phyloP scores from a whole-genome alignment of 495 filamentous ascomycete species.

The Pseudotulostoma volvatum region DNA sequence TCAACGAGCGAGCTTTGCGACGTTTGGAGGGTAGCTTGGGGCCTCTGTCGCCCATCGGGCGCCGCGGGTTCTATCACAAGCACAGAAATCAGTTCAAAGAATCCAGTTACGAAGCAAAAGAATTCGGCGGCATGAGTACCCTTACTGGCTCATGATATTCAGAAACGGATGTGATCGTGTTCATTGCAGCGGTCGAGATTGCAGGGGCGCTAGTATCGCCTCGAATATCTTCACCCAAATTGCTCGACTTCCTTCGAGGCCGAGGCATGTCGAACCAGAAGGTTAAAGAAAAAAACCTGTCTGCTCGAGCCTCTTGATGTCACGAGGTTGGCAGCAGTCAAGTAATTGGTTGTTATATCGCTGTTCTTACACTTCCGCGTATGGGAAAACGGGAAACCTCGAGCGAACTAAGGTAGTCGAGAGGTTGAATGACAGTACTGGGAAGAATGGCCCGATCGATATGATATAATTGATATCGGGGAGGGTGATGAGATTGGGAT shows the following conservation, averaged over 20 bases:
- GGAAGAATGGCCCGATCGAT: too few relatives aligned
- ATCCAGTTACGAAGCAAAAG: neutral
- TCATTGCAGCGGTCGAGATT: constrained; percentile 38
- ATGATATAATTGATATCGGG: too few relatives aligned
- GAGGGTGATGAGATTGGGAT: too few relatives aligned
- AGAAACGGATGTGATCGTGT: constrained; percentile 22
- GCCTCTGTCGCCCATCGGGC: constrained; percentile 18
- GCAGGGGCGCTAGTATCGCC: constrained; percentile 37
- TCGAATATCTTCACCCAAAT: constrained; percentile 33
- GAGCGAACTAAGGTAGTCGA: too few relatives aligned
- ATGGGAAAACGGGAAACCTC: too few relatives aligned
- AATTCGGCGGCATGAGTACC: neutral
- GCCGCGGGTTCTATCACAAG: too few relatives aligned
- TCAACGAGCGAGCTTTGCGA: constrained; percentile 38
- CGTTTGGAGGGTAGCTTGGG: constrained; percentile 27
- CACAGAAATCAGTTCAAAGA: constrained; percentile 5
- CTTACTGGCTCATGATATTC: neutral
- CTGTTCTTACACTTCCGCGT: too few relatives aligned
- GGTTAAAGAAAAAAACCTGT: neutral
- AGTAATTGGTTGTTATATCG: too few relatives aligned
- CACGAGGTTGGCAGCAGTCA: too few relatives aligned
- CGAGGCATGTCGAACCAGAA: constrained; percentile 21
- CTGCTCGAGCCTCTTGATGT: neutral
- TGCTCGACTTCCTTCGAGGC: constrained; percentile 30
- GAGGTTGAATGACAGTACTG: too few relatives aligned